Percentiles rank a stretch among this genome's conserved stretches.
Conservation (phyloP, 208 protist genomes). For the Acanthamoeba culbertsoni region DNA sequence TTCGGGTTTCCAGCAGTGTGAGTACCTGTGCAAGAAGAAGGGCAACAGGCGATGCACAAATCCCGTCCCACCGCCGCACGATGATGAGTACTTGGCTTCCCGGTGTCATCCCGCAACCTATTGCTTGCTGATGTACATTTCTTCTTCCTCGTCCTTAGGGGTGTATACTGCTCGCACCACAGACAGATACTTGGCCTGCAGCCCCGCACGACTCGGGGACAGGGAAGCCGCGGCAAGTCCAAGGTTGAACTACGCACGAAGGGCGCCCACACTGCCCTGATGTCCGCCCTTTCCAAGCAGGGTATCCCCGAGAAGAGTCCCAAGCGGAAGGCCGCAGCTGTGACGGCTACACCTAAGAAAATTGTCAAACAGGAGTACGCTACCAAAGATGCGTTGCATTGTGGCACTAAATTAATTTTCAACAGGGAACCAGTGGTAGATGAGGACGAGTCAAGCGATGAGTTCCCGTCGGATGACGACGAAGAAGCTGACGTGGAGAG, state of each 20-base stretch:
- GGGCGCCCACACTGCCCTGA: not conserved
- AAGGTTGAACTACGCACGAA: not conserved
- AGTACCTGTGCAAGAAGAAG: conserved; percentile 52
- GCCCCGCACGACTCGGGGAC: not conserved
- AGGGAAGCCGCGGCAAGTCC: not conserved
- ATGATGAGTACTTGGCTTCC: not conserved
- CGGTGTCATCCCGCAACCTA: not conserved
- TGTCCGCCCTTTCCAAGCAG: not conserved
- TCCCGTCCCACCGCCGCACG: not conserved
- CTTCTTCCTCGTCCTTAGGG: not conserved
- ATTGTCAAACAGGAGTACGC: not conserved
- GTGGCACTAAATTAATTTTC: not conserved
- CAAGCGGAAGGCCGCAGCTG: not conserved
- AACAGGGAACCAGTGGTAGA: not conserved
- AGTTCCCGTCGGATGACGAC: conserved; percentile 25
- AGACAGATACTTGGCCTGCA: not conserved
- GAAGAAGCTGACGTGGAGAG: conserved; percentile 14
- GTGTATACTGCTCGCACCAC: conserved; percentile 38
- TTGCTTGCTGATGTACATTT: not conserved
- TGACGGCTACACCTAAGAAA: not conserved
- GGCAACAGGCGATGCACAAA: conserved; percentile 17
- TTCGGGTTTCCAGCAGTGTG: conserved; percentile 1
- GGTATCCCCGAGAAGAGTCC: conserved; percentile 25
- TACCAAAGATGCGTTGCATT: not conserved
- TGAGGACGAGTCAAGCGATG: conserved; percentile 8